Evolutionary conservation across 306 rosid species (phyloP), one percentile per base, ranked within the genome.

Genomic region (Quercus rubra): DNA sequence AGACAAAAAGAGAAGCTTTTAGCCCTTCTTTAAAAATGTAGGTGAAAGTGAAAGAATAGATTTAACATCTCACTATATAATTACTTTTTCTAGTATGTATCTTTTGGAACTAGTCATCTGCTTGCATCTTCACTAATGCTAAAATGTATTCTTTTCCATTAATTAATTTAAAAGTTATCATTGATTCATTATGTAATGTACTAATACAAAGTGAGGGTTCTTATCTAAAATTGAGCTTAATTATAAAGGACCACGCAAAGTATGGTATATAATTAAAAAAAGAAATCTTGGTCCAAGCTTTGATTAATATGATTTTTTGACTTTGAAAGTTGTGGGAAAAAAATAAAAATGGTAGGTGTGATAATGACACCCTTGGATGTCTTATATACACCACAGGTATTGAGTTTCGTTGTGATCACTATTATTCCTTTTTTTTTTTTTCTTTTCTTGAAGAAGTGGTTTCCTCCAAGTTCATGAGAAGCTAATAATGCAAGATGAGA

Each of bases 1-100:
- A 41, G 66, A 75, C 75, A 75, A 23, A 49, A 51, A 9, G 51
- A 33, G 56, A 35, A 25, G 81, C 35, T 55, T 41, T 41, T 49
- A 63, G 19, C 55, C 41, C 55, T 70, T 62, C 57, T 58, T 17
- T 33, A 31, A 76, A 67, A 35, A 25, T 20, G 55, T 4, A 28
- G 67, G 11, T 76, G 81, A 83, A 76, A 75, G 64, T 58, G 81
- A 71, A 72, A 79, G 35, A 55, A 75, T 31, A 55, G 68, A 54
- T 62, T 51, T 71, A 20, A 71, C 51, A 59, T 71, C 54, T 49
- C 5, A 49, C 54, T 49, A 49, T 12, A 49, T 49, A 49, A 10
- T 10, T 49, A 49, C 13, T 31, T n/a, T 67, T 19, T 20, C 28
- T 18, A 54, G 11, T 63, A 33, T 58, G 17, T 5, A 21, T 62